Evolutionary conservation across 495 filamentous ascomycete species (phyloP).

Genomic region (Xanthoparmelia taractica): DNA sequence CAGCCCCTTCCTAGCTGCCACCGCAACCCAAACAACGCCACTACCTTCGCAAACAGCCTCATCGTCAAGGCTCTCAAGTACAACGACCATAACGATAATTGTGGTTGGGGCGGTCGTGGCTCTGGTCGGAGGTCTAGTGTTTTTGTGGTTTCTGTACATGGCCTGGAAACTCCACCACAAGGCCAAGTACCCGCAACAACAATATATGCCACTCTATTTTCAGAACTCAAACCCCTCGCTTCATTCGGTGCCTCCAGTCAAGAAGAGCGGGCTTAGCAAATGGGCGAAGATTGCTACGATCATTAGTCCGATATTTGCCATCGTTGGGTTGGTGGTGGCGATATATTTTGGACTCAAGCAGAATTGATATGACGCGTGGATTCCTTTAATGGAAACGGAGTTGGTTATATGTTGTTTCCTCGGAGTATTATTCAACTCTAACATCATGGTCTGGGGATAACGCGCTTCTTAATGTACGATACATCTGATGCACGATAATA

Average conservation of each 20-base stretch:
- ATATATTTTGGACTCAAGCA: slow-evolving; percentile 6
- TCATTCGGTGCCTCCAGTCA: not conserved
- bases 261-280: not conserved
- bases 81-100: not conserved
- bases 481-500: not conserved
- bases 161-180: not conserved
- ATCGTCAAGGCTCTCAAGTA: not conserved
- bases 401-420: not conserved
- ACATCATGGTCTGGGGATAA: not conserved
- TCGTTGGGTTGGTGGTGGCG: slow-evolving; percentile 2
- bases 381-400: not conserved
- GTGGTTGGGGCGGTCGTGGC: not conserved
- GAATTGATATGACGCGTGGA: not conserved
- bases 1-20: not conserved
- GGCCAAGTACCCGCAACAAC: not conserved
- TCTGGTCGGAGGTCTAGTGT: not conserved
- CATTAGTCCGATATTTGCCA: slow-evolving; percentile 3
- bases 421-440: not conserved
- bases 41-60: not conserved
- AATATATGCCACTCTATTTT: not conserved
- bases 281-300: slow-evolving; percentile 5
- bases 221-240: not conserved
- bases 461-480: not conserved
- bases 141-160: not conserved
- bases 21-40: not conserved